phyloP scores from a whole-genome alignment of 2,329 filamentous ascomycete genomes.

The Escovopsis sp. region DNA sequence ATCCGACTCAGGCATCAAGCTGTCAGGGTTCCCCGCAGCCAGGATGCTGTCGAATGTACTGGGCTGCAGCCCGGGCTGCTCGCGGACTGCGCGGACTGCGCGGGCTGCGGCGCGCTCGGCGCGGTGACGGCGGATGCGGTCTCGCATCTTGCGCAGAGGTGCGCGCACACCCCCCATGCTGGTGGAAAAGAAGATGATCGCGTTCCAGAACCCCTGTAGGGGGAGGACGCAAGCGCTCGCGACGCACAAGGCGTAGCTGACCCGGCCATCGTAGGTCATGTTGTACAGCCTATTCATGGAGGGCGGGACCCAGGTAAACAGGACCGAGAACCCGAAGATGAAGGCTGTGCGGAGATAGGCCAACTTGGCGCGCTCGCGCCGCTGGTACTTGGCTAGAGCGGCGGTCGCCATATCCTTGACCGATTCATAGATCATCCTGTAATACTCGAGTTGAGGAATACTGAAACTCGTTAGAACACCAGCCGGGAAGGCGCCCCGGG shows the following conservation, averaged over 20 bases:
- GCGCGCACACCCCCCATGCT: conserved; percentile 30
- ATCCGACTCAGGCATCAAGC: too few relatives aligned
- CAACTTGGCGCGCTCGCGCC: conserved; percentile 40
- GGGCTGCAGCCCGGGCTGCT: too few relatives aligned
- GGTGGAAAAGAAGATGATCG: conserved; percentile 58
- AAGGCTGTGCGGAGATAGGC: conserved; percentile 46
- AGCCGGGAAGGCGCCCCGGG: too few relatives aligned
- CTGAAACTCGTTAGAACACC: too few relatives aligned
- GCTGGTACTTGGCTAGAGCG: conserved; percentile 18
- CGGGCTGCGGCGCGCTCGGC: neutral
- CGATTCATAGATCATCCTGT: too few relatives aligned
- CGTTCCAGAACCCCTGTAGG: conserved; percentile 69
- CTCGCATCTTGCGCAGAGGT: conserved; percentile 5
- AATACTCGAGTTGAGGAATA: too few relatives aligned
- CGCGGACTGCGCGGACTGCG: too few relatives aligned
- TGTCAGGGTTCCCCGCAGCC: too few relatives aligned
- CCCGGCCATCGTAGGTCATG: conserved; percentile 33
- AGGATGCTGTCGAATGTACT: too few relatives aligned
- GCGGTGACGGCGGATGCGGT: too few relatives aligned
- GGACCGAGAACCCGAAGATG: conserved; percentile 43
- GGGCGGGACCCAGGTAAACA: conserved; percentile 49
- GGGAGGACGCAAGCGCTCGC: conserved; percentile 58
- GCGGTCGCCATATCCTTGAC: too few relatives aligned
- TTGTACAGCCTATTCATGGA: conserved; percentile 61
- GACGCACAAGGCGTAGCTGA: conserved; percentile 51